Base-by-base conservation (phyloP, 345 rosid genomes). In the Trapa incisa region DNA sequence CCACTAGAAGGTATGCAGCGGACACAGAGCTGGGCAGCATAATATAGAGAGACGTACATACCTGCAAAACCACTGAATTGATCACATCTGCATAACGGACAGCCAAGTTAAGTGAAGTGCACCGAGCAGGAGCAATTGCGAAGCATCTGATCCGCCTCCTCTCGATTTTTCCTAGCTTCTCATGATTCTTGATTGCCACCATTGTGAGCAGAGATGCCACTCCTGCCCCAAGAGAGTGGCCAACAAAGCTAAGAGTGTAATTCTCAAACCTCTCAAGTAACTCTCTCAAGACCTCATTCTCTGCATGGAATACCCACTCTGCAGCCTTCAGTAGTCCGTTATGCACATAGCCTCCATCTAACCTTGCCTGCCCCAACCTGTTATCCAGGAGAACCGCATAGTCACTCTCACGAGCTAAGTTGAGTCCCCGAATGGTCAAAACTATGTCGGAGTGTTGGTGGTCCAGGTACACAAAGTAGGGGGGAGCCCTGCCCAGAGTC, bases 211-310 rank as follows among this genome's bases (percentile, higher is more conserved):
- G 67, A 2, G 97, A 77, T 47, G 79, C 95, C 69, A 94, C 79
- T 58, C 97, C 95, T 0, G 96, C 96, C 68, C 97, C 98, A 47
- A 93, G 72, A 13, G 97, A 93, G 79, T 93, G 98, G 43, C 98
- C 97, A 11, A 81, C 86, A 80, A 93, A 88, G 6, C 96, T 88
- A 83, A 93, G 79, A 3, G 80, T 81, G 73, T 93, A 93, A 52
- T 73, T 53, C 12, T 94, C 89, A 71, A 85, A 81, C 65, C 69
- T 80, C 79, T 81, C 84, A 42, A 86, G 65, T 69, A 90, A 82
- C n/a, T 66, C 78, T 65, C 77, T 81, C 74, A 93, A 78, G 67
- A 87, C 75, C 78, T 75, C 81, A 47, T 70, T 76, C 72, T 88
- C 97, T 1, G 80, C 77, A 41, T 88, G 87, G 29, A 93, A 88